Evolutionary conservation across 2,329 filamentous ascomycete species (phyloP), one percentile per base, ranked within the genome.

Genomic region (Clarireedia paspali): DNA sequence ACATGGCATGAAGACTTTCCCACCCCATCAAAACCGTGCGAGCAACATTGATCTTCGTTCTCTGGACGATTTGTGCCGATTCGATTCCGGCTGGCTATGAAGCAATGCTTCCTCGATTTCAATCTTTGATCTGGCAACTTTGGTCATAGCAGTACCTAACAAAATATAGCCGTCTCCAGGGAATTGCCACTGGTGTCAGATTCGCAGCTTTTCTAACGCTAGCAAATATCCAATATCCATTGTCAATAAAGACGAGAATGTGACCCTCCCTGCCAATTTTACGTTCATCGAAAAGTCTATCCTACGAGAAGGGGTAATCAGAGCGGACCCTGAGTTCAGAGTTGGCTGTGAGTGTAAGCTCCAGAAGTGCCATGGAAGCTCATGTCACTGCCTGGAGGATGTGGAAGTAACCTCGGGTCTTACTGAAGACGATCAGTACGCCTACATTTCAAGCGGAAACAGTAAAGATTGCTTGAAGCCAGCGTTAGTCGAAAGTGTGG

Each of bases 301-400:
- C 4, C 74, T 88, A 1, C 72, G 79, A 2, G 63, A 77, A 1
- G 85, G 81, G 20, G 84, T 92, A 0, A 69, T 78, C 45, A 75
- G 77, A 12, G 80, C 80, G 4, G 80, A 80, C 58, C 73, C 75
- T 48, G 85, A 77, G 27, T 87, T 89, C 54, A 79, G 83, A 60
- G 78, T 77, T 54, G 89, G 89, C 2, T 95, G 89, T 67, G 72
- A 79, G 47, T 95, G 89, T 65, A 69, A 65, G 1, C 72, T 79
- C 2, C 76, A 82, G 50, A 75, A 77, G 0, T 91, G 89, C 66
- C 83, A 87, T 66, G 88, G 84, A 63, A 75, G 74, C 39, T 75
- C 72, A 24, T 95, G 89, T 66, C 74, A 78, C 9, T 94, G 89
- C 61, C 76, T 91, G 9, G 71, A 75, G 55, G 77, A 80, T 60